These are phyloP conservation scores for Teratosphaeria nubilosa DNA, from an alignment of 2,329 filamentous ascomycete species.

Conservation along the genomic window DNA sequence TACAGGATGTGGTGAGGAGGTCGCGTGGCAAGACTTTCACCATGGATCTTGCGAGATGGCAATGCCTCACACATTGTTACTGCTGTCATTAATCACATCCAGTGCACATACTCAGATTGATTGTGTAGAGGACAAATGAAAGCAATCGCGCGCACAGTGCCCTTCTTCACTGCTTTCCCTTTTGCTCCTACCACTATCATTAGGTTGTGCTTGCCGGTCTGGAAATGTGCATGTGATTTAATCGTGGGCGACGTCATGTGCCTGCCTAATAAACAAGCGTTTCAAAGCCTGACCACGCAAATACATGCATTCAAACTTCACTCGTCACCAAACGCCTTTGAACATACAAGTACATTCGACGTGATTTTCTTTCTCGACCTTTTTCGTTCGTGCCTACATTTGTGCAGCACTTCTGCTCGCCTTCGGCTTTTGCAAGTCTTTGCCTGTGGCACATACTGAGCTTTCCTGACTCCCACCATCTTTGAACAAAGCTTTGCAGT, in stretches of 20 bases:
- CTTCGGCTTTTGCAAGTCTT: neutral
- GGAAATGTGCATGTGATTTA: neutral
- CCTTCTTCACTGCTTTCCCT: neutral
- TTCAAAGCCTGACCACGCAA: neutral
- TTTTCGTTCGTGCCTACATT: too few species aligned
- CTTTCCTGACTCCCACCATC: neutral
- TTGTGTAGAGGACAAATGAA: neutral
- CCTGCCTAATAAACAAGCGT: constrained; percentile 6
- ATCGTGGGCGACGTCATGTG: constrained; percentile 3
- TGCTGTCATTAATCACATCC: neutral
- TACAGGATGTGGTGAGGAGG: neutral
- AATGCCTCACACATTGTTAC: neutral
- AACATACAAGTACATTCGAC: neutral
- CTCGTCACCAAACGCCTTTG: neutral
- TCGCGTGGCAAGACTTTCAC: neutral
- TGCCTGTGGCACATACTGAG: neutral
- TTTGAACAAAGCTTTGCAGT: neutral
- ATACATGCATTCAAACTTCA: neutral
- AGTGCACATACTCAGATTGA: neutral
- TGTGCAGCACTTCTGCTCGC: neutral
- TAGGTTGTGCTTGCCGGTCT: neutral
- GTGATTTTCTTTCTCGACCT: too few species aligned
- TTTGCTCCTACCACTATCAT: neutral
- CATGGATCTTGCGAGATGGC: neutral
- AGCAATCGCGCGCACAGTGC: neutral